A percentile compares a stretch with the other conserved stretches of the same genome.
Conservation (phyloP, 495 filamentous ascomycete species). For the Pseudevernia furfuracea region DNA sequence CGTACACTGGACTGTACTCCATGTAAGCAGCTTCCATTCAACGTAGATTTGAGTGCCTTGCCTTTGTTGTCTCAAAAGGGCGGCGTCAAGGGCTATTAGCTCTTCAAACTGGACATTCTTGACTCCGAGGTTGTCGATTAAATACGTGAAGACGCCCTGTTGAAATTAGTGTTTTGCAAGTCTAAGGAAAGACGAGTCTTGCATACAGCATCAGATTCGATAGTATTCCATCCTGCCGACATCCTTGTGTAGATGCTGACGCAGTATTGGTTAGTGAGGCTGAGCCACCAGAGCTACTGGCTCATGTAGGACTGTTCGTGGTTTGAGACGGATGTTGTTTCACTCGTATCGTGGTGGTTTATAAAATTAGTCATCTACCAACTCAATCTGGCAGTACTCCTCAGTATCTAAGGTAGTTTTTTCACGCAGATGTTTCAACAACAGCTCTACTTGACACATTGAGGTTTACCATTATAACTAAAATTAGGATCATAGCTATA, state of each 20-base stretch:
- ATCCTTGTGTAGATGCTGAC: slow-evolving; percentile 5
- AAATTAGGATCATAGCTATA: neutral
- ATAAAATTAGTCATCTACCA: too few species aligned
- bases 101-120: slow-evolving; percentile 96
- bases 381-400: too few species aligned
- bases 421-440: neutral
- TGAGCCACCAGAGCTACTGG: neutral
- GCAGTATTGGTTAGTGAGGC: slow-evolving; percentile 2
- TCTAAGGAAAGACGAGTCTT: slow-evolving; percentile 3
- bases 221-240: slow-evolving; percentile 58
- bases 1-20: slow-evolving; percentile 65
- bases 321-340: too few species aligned
- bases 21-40: neutral
- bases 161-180: slow-evolving; percentile 14
- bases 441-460: neutral
- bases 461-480: neutral
- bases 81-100: slow-evolving; percentile 79
- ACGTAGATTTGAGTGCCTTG: slow-evolving; percentile 22
- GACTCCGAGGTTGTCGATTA: slow-evolving; percentile 84
- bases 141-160: slow-evolving; percentile 93
- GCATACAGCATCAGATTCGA: slow-evolving; percentile 71
- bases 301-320: too few species aligned
- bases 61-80: slow-evolving; percentile 64
- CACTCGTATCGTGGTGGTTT: too few species aligned
- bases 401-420: neutral